phyloP scores from a whole-genome alignment of 768 basidiomycete genomes.

The Naganishia vaughanmartiniae region DNA sequence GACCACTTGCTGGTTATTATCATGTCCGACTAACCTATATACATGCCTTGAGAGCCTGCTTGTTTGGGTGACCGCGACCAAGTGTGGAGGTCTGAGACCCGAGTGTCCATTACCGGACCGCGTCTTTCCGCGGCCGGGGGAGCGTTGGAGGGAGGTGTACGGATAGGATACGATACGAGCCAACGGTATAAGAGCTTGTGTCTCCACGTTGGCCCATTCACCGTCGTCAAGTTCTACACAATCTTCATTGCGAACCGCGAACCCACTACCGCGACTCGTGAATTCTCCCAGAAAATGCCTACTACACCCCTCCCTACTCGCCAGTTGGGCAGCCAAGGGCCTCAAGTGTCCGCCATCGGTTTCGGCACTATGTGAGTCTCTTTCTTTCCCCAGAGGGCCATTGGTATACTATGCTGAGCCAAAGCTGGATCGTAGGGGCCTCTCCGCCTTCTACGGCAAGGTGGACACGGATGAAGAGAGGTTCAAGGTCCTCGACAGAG shows the following conservation, averaged over 20 bases:
- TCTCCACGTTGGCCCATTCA: background rate
- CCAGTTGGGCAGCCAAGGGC: conserved; percentile 29
- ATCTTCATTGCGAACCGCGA: too few species aligned
- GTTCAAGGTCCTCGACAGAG: conserved; percentile 60
- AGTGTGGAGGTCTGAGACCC: conserved; percentile 1
- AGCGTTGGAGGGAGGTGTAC: background rate
- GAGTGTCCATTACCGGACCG: conserved; percentile 18
- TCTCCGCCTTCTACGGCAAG: conserved; percentile 49
- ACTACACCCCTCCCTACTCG: conserved; percentile 30
- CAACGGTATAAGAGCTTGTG: background rate
- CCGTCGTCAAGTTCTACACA: background rate
- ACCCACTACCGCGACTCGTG: too few species aligned
- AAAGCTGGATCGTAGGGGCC: conserved; percentile 22
- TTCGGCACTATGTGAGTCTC: conserved; percentile 29
- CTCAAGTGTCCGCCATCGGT: conserved; percentile 30
- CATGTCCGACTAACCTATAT: too few species aligned
- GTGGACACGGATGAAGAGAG: conserved; percentile 60
- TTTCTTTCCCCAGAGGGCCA: too few species aligned
- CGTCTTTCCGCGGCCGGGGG: background rate
- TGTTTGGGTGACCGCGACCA: background rate
- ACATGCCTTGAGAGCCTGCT: too few species aligned
- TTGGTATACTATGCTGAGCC: background rate
- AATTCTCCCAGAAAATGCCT: conserved; percentile 1
- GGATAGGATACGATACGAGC: too few species aligned
- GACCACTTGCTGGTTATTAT: too few species aligned